Percentiles rank a stretch among this genome's conserved stretches.
Conservation (phyloP, 129 eudicot genomes). For the Artemisia tridentata region DNA sequence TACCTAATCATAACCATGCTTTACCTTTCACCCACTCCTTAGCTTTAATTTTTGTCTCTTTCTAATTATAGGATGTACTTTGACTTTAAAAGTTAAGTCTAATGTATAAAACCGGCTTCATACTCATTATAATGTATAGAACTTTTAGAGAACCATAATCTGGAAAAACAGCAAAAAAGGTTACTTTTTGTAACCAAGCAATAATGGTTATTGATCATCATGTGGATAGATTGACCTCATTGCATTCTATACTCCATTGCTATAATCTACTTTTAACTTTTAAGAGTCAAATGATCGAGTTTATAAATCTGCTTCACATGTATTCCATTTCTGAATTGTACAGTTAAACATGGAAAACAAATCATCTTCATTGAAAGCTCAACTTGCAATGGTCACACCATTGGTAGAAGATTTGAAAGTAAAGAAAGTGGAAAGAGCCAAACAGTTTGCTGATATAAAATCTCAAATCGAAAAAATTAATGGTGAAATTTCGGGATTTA, state of each 20-base stretch:
- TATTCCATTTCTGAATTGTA: slow-evolving; percentile 14
- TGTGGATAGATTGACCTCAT: slow-evolving; percentile 2
- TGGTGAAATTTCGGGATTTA: slow-evolving; percentile 65
- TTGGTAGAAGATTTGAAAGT: slow-evolving; percentile 64
- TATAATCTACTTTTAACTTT: neutral
- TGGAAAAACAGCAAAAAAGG: neutral
- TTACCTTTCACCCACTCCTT: slow-evolving; percentile 26
- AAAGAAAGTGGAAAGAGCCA: slow-evolving; percentile 63
- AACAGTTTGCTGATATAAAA: slow-evolving; percentile 71
- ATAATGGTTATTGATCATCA: neutral
- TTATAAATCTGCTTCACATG: too few relatives aligned
- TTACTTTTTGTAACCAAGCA: slow-evolving; percentile 9
- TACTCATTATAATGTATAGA: neutral
- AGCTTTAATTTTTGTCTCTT: slow-evolving; percentile 23
- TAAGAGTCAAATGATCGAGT: neutral
- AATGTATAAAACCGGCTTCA: slow-evolving; percentile 10
- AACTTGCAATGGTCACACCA: slow-evolving; percentile 65
- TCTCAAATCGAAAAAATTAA: slow-evolving; percentile 65
- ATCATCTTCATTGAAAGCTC: slow-evolving; percentile 62
- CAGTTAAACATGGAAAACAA: slow-evolving; percentile 64
- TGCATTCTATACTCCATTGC: neutral
- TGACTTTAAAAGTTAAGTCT: slow-evolving; percentile 19
- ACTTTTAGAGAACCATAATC: slow-evolving; percentile 6
- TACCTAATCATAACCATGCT: slow-evolving; percentile 33
- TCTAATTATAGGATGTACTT: slow-evolving; percentile 17